Evolutionary conservation across 2,329 filamentous ascomycete species (phyloP).

Genomic region (Fusarium continuum): DNA sequence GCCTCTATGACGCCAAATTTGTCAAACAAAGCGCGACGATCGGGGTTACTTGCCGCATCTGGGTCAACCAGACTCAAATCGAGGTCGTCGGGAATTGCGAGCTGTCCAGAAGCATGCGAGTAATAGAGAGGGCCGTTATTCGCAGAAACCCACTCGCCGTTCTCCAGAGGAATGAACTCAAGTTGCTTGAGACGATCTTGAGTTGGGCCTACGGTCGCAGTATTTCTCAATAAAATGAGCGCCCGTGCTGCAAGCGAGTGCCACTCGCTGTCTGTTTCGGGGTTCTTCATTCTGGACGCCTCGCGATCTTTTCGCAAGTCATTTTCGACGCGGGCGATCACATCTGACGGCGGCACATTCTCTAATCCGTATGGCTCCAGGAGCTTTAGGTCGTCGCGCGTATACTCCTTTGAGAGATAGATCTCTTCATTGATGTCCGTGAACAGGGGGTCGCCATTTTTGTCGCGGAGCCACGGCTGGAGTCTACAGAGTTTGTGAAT

Average conservation of each 20-base stretch:
- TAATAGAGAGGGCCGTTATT: constrained; percentile 15
- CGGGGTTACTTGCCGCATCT: constrained; percentile 11
- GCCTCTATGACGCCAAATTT: constrained; percentile 26
- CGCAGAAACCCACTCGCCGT: constrained; percentile 29
- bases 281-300: constrained; percentile 23
- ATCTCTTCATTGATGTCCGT: constrained; percentile 16
- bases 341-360: neutral
- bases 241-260: constrained; percentile 29
- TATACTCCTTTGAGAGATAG: constrained; percentile 34
- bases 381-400: neutral
- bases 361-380: constrained; percentile 20
- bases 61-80: constrained; percentile 14
- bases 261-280: constrained; percentile 15
- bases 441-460: constrained; percentile 28
- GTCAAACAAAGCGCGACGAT: constrained; percentile 21
- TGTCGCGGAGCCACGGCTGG: constrained; percentile 15
- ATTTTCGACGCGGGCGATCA: constrained; percentile 6
- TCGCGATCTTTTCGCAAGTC: constrained; percentile 3
- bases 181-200: constrained; percentile 3
- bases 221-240: neutral
- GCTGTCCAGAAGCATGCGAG: constrained; percentile 1
- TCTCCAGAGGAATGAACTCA: constrained; percentile 22
- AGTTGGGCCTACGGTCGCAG: neutral
- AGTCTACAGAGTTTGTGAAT: constrained; percentile 15
- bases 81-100: constrained; percentile 20